Evolutionary conservation across 306 rosid species (phyloP).

Genomic region (Ochetophila trinervis): DNA sequence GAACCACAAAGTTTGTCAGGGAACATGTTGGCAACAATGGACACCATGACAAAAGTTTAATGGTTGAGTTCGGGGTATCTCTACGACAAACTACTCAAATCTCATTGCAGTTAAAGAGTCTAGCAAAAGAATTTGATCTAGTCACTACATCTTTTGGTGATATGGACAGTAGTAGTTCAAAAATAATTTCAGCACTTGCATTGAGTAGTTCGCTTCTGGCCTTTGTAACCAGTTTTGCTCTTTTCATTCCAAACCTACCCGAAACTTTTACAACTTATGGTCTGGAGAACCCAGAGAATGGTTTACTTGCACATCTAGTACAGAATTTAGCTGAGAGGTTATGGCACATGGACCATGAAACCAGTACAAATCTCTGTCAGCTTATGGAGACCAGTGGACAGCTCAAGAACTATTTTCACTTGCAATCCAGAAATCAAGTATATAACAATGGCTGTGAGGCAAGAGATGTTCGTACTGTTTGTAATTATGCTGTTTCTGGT

Average conservation of each 20-base stretch:
- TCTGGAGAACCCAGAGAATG: slow-evolving; percentile 18
- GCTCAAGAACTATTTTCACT: slow-evolving; percentile 32
- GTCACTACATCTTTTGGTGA: slow-evolving; percentile 42
- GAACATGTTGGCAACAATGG: slow-evolving; percentile 7
- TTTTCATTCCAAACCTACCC: slow-evolving; percentile 31
- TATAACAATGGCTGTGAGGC: slow-evolving; percentile 28
- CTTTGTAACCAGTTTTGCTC: slow-evolving; percentile 42
- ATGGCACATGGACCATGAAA: slow-evolving; percentile 41
- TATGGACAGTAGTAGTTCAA: slow-evolving; percentile 48
- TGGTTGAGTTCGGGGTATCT: slow-evolving; percentile 18
- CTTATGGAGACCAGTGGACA: slow-evolving; percentile 32
- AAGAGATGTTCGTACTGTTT: slow-evolving; percentile 34
- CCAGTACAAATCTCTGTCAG: slow-evolving; percentile 32
- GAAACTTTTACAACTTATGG: slow-evolving; percentile 6
- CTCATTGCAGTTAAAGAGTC: slow-evolving; percentile 36
- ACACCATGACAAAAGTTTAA: slow-evolving; percentile 18
- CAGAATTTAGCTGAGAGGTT: slow-evolving; percentile 43
- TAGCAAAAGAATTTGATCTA: slow-evolving; percentile 50
- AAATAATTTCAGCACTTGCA: slow-evolving; percentile 43
- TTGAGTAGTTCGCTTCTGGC: slow-evolving; percentile 57
- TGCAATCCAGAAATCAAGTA: slow-evolving; percentile 25
- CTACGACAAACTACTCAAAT: slow-evolving; percentile 31
- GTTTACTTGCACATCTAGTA: slow-evolving; percentile 22
- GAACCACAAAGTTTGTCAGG: slow-evolving; percentile 17
- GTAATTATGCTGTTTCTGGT: slow-evolving; percentile 38